Evolutionary conservation across 2,329 filamentous ascomycete genomes (phyloP), one percentile per base, ranked within the genome.

Genomic region (Aspergillus brunneoviolaceus): DNA sequence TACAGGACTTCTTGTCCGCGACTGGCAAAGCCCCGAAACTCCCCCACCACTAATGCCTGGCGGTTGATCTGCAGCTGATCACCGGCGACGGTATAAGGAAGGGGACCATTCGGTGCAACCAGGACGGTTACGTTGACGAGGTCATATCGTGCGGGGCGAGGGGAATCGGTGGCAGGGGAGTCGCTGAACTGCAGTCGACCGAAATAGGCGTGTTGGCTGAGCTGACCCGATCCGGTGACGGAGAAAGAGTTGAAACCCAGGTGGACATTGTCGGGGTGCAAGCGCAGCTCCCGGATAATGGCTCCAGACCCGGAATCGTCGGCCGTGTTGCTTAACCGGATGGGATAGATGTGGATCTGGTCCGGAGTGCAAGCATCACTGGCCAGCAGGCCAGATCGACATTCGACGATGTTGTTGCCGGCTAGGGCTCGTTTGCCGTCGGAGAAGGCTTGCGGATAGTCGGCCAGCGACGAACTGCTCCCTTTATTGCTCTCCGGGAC

Each of bases 21-120:
- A 6, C 79, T 79, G 10, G 62, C 78, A 62, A 81, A 82, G 7
- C 79, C 79, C 11, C 80, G 76, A 1, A 81, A 68, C 67, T 82
- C 79, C 5, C 79, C 80, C 0, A 81, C 71, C 2, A 61, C 64
- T 54, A 80, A 72, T 10, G 72, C 72, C 9, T 70, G 63, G 1
- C 60, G 48, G 35, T 77, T 72, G 42, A 77, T 47, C 3, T 58
- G 21, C 14, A 80, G 52, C n/a, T 74, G 51, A 5, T 62, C 59
- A 7, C 71, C 74, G 1, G 68, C 58, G 27, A 29, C 27, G 7
- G 27, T 29, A 29, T 29, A 29, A 29, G 27, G 27, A 9, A 9
- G 27, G 7, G 5, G 27, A 29, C 27, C 27, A 9, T 29, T 9
- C 3, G 27, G 27, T 7, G 27, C 27, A 29, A 29, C 27, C 27